Conservation (phyloP, 2,329 filamentous ascomycete genomes). For the Penicillium sp. region DNA sequence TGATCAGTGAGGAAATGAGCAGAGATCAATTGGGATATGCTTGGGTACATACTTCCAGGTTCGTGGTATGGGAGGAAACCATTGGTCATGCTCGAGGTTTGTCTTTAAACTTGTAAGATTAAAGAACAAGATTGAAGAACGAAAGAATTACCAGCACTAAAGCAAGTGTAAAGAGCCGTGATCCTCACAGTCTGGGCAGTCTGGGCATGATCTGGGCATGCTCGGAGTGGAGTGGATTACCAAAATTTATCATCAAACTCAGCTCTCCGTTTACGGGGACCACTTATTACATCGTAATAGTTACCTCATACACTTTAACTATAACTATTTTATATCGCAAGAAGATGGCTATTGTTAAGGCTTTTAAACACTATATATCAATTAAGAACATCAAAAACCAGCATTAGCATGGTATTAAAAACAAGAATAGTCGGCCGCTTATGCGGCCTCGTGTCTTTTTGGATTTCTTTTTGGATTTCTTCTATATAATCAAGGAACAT, state of each 20-base stretch:
- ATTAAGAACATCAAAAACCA: too few species aligned
- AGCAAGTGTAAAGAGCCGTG: neutral
- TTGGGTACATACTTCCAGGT: constrained; percentile 34
- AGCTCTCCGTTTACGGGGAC: too few species aligned
- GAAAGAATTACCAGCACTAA: neutral
- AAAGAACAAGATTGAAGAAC: neutral
- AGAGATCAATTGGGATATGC: constrained; percentile 1
- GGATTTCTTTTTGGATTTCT: too few species aligned
- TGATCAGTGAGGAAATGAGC: constrained; percentile 8
- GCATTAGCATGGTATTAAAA: too few species aligned
- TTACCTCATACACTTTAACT: neutral
- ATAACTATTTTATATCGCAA: too few species aligned
- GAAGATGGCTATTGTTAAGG: too few species aligned
- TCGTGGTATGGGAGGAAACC: constrained; percentile 45
- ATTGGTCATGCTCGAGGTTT: constrained; percentile 14
- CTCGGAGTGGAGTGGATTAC: neutral
- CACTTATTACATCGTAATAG: neutral
- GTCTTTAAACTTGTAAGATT: neutral
- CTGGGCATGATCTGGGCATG: neutral
- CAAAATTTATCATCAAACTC: too few species aligned
- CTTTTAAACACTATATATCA: too few species aligned
- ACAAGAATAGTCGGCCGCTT: too few species aligned
- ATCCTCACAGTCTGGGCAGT: neutral
- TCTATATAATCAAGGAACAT: neutral
- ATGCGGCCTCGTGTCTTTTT: too few species aligned